Evolutionary conservation across 1,284 basidiomycete genomes (phyloP).

Genomic region (Fomitiporia mediterranea): DNA sequence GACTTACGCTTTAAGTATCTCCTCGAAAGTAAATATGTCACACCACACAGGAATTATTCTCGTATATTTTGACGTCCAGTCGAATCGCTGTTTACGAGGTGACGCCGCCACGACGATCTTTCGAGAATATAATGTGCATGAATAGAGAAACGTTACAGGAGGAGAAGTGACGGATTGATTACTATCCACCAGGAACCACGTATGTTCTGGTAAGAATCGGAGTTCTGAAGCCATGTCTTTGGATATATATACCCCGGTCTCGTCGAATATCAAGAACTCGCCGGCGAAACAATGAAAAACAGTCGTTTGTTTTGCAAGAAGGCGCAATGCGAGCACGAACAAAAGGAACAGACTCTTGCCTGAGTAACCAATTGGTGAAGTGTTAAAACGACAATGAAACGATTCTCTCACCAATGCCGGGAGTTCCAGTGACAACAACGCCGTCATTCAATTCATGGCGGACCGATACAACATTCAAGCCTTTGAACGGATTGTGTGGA

Average conservation of each 20-base stretch:
- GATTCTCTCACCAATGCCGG: not conserved
- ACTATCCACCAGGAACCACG: conserved; percentile 2
- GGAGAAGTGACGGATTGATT: not conserved
- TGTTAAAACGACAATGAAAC: not conserved
- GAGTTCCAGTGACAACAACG: not conserved
- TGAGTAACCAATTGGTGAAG: not conserved
- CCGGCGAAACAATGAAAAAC: not conserved
- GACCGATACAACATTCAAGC: not conserved
- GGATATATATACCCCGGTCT: not conserved
- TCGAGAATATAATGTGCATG: not conserved
- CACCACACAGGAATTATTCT: not conserved
- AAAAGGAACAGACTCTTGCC: not conserved
- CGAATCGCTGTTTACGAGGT: not conserved
- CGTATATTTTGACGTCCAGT: not conserved
- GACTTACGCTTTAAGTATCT: not conserved
- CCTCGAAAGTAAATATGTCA: not conserved
- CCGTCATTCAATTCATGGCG: not conserved
- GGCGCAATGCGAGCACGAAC: not conserved
- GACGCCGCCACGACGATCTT: conserved; percentile 1
- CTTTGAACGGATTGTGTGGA: conserved; percentile 5
- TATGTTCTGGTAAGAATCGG: not conserved
- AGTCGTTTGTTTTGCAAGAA: not conserved
- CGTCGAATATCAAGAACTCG: not conserved
- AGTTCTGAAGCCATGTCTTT: not conserved
- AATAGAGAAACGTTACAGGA: not conserved